Evolutionary conservation across 2,329 filamentous ascomycete genomes (phyloP), one percentile per base, ranked within the genome.

Genomic region (Venturiaceae sp.): DNA sequence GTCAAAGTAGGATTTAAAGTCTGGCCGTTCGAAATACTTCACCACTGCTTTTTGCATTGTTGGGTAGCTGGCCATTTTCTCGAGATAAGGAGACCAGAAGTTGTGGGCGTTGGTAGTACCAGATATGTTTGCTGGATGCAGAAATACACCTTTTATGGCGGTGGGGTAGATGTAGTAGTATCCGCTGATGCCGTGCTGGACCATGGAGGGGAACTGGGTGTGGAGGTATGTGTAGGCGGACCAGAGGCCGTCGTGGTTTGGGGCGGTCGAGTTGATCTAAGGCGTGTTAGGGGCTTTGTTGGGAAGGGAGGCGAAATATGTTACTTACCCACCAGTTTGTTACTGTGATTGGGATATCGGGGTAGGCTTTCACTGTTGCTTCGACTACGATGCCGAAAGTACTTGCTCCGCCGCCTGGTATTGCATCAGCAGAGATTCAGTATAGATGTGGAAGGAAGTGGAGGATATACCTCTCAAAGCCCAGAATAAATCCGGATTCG

Each of bases 281-380:
- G n/a, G n/a, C n/a, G n/a, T n/a, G n/a, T n/a, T n/a, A n/a, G n/a
- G n/a, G n/a, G n/a, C n/a, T n/a, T n/a, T n/a, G n/a, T n/a, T n/a
- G n/a, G n/a, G n/a, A n/a, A n/a, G n/a, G n/a, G n/a, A n/a, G n/a
- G n/a, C n/a, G n/a, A n/a, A n/a, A n/a, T n/a, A n/a, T n/a, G 9
- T 52, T 13, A 34, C 28, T 58, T 52, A 58, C 9, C 52, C 47
- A 58, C 13, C 14, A 58, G 23, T 37, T 33, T 7, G 19, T 8
- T 32, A 28, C 46, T n/a, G 55, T 58, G 9, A 58, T 58, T 19
- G 8, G 23, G 11, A 11, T 9, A n/a, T 36, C 26, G 7, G 55
- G 55, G 30, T 52, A 58, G 14, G 63, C 66, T 58, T 69, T 70
- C 2, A 72, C 69, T 30, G 72, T 66, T 7, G 71, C 72, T 13